Conservation (phyloP, 2,329 filamentous ascomycete species). For the Mariannaea elegans region DNA sequence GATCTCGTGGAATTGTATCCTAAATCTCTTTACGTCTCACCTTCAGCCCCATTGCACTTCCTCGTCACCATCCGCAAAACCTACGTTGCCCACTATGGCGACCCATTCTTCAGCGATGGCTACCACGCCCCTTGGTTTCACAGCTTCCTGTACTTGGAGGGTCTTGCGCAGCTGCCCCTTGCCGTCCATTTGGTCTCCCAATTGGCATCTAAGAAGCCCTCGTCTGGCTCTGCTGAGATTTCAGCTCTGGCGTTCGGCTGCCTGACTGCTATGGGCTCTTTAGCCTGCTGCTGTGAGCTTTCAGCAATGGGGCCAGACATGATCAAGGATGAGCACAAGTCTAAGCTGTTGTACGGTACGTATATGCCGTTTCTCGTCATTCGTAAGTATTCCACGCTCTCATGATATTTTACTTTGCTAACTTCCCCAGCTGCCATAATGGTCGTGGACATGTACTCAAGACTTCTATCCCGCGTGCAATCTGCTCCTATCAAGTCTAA, state of each 20-base stretch:
- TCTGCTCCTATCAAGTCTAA: slow-evolving; percentile 49
- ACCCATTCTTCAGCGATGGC: slow-evolving; percentile 59
- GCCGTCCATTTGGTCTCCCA: slow-evolving; percentile 56
- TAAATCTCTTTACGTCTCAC: slow-evolving; percentile 50
- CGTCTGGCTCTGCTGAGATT: slow-evolving; percentile 55
- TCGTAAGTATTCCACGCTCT: slow-evolving; percentile 52
- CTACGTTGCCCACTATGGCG: slow-evolving; percentile 60
- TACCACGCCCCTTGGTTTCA: slow-evolving; percentile 59
- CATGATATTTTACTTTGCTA: not conserved
- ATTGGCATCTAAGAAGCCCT: slow-evolving; percentile 47
- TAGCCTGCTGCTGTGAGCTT: slow-evolving; percentile 61
- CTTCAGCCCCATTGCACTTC: slow-evolving; percentile 57
- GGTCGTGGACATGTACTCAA: slow-evolving; percentile 62
- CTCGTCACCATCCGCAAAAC: slow-evolving; percentile 55
- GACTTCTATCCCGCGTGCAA: slow-evolving; percentile 57
- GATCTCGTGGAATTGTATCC: slow-evolving; percentile 66
- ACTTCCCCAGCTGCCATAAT: slow-evolving; percentile 56
- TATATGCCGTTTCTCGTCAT: slow-evolving; percentile 62
- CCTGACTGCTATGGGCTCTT: slow-evolving; percentile 60
- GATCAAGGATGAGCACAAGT: slow-evolving; percentile 56
- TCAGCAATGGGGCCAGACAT: slow-evolving; percentile 57
- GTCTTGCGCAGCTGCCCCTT: slow-evolving; percentile 60
- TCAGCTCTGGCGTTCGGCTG: slow-evolving; percentile 61
- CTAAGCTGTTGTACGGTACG: slow-evolving; percentile 56
- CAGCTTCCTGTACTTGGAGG: slow-evolving; percentile 60